Evolutionary conservation across 495 filamentous ascomycete species (phyloP).

Genomic region (Neurospora sublineolata): DNA sequence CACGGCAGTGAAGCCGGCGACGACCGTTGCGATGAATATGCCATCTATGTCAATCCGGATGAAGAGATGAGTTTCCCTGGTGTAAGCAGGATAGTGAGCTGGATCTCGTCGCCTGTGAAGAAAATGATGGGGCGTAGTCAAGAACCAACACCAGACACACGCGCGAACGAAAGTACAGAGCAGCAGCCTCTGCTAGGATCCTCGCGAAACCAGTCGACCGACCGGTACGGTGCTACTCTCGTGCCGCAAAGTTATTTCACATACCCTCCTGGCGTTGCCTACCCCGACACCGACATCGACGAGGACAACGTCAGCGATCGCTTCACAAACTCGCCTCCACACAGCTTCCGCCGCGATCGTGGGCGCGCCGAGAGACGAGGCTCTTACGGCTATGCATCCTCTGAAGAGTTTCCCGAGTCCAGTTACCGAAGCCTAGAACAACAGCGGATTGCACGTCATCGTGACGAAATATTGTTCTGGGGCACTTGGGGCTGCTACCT

Average conservation of each 20-base stretch:
- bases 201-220: neutral
- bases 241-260: conserved; percentile 12
- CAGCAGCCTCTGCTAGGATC: conserved; percentile 25
- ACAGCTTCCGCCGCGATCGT: conserved; percentile 13
- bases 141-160: neutral
- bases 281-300: conserved; percentile 19
- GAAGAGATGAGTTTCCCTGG: conserved; percentile 36
- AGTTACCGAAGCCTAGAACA: conserved; percentile 31
- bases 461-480: conserved; percentile 36
- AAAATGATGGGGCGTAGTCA: conserved; percentile 22
- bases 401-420: conserved; percentile 21
- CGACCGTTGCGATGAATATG: conserved; percentile 32
- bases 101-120: conserved; percentile 34
- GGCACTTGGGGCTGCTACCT: conserved; percentile 33
- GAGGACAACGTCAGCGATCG: conserved; percentile 15
- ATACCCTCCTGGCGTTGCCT: conserved; percentile 1
- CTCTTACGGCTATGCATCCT: conserved; percentile 19
- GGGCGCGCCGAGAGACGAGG: conserved; percentile 11
- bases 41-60: conserved; percentile 47
- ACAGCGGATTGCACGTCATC: conserved; percentile 27
- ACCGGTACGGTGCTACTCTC: neutral
- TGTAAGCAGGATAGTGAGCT: conserved; percentile 25
- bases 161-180: conserved; percentile 9
- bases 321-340: conserved; percentile 5
- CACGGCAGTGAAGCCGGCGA: conserved; percentile 45